Evolutionary conservation across 1,139 yeast genomes (phyloP).

Genomic region (Saccharomyces uvarum): DNA sequence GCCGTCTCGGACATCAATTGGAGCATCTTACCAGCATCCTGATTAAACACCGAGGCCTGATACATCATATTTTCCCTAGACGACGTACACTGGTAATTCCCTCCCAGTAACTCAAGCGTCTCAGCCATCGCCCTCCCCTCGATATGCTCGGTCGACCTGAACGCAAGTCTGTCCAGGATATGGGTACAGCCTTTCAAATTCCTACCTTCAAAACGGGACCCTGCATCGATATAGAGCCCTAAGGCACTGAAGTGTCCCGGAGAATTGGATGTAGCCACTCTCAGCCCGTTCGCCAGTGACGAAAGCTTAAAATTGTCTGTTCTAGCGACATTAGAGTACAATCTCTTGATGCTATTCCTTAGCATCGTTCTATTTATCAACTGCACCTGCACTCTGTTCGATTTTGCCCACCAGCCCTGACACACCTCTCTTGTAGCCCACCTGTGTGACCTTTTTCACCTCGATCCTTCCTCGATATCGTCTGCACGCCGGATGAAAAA

Average conservation of each 20-base stretch:
- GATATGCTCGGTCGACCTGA: conserved; percentile 63
- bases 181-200: conserved; percentile 67
- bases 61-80: conserved; percentile 87
- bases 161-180: conserved; percentile 77
- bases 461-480: not conserved
- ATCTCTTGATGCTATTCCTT: conserved; percentile 8
- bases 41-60: conserved; percentile 88
- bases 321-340: conserved; percentile 12
- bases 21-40: conserved; percentile 79
- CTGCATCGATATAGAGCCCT: conserved; percentile 86
- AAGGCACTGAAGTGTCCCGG: conserved; percentile 90
- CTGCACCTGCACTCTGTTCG: not conserved
- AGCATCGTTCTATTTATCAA: conserved; percentile 7
- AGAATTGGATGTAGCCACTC: conserved; percentile 75
- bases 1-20: conserved; percentile 75
- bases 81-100: conserved; percentile 90
- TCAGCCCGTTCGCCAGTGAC: conserved; percentile 65
- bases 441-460: not conserved
- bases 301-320: conserved; percentile 33
- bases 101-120: conserved; percentile 73
- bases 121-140: conserved; percentile 68
- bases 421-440: not conserved
- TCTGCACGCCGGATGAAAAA: not conserved
- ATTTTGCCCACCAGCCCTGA: not conserved
- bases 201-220: conserved; percentile 68